Percentiles rank a stretch among this genome's conserved stretches.
These are phyloP conservation scores for Leccinum incarnatum DNA, from an alignment of 768 basidiomycete genomes.

Conservation along the genomic window DNA sequence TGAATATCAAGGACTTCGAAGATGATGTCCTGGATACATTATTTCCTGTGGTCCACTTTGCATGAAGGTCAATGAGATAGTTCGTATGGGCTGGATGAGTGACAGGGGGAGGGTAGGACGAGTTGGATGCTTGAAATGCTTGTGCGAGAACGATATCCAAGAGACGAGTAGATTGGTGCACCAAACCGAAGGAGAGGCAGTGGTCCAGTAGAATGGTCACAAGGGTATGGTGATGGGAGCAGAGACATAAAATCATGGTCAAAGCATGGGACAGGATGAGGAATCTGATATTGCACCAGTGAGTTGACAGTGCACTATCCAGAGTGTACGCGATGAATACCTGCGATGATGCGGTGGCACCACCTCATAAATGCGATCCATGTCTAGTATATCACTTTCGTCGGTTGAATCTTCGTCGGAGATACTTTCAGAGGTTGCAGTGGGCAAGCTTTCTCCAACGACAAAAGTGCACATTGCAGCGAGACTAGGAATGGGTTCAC, in stretches of 20 bases:
- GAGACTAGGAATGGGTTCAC: conserved; percentile 35
- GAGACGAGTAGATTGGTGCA: conserved; percentile 41
- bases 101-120: conserved; percentile 29
- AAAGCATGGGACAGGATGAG: conserved; percentile 53
- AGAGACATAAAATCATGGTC: conserved; percentile 43
- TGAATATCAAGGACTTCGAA: conserved; percentile 16
- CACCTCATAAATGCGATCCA: conserved; percentile 47
- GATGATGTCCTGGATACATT: conserved; percentile 1
- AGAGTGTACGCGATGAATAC: conserved; percentile 31
- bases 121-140: conserved; percentile 32
- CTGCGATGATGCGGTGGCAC: conserved; percentile 52
- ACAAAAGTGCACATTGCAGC: conserved; percentile 46
- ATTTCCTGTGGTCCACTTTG: conserved; percentile 35
- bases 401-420: conserved; percentile 25
- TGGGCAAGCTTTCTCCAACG: conserved; percentile 46
- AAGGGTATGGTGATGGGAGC: conserved; percentile 48
- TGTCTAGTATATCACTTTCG: conserved; percentile 24
- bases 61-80: conserved; percentile 46
- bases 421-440: conserved; percentile 11
- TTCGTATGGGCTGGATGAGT: conserved; percentile 45
- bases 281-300: conserved; percentile 33
- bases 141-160: conserved; percentile 41
- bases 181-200: conserved; percentile 43
- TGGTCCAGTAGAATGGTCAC: conserved; percentile 49
- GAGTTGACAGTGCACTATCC: conserved; percentile 8